These are phyloP conservation scores for Septoria petroselini DNA, from an alignment of 2,329 filamentous ascomycete species.

Conservation along the genomic window DNA sequence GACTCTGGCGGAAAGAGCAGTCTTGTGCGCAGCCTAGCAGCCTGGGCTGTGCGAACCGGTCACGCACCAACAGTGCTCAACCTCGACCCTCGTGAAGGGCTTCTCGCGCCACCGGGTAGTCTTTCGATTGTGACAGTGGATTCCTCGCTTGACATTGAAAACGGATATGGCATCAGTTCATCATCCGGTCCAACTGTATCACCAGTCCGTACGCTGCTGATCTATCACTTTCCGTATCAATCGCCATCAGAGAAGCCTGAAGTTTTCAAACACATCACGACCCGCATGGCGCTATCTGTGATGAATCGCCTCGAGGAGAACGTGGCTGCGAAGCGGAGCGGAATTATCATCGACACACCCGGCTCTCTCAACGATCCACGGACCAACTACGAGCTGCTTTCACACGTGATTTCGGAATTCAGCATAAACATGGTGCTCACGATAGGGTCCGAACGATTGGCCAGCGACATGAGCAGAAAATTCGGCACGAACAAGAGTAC, in stretches of 20 bases:
- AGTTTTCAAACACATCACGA: conserved; percentile 71
- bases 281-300: conserved; percentile 73
- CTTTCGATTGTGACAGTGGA: conserved; percentile 83
- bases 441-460: conserved; percentile 73
- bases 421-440: conserved; percentile 73
- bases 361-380: conserved; percentile 65
- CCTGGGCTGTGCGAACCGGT: conserved; percentile 76
- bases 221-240: conserved; percentile 79
- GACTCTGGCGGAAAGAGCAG: conserved; percentile 68
- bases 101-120: conserved; percentile 62
- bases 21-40: conserved; percentile 59
- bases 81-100: conserved; percentile 70
- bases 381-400: conserved; percentile 69
- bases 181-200: conserved; percentile 85
- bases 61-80: conserved; percentile 78
- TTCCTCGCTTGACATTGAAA: conserved; percentile 82
- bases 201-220: conserved; percentile 86
- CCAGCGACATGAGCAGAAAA: conserved; percentile 68
- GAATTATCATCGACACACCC: conserved; percentile 82
- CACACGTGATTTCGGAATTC: conserved; percentile 72
- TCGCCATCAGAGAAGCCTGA: conserved; percentile 67
- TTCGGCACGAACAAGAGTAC: conserved; percentile 52
- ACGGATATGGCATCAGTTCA: conserved; percentile 78
- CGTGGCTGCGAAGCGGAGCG: conserved; percentile 64
- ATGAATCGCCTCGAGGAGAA: conserved; percentile 77